Evolutionary conservation across 306 rosid genomes (phyloP).

Genomic region (Canavalia gladiata): DNA sequence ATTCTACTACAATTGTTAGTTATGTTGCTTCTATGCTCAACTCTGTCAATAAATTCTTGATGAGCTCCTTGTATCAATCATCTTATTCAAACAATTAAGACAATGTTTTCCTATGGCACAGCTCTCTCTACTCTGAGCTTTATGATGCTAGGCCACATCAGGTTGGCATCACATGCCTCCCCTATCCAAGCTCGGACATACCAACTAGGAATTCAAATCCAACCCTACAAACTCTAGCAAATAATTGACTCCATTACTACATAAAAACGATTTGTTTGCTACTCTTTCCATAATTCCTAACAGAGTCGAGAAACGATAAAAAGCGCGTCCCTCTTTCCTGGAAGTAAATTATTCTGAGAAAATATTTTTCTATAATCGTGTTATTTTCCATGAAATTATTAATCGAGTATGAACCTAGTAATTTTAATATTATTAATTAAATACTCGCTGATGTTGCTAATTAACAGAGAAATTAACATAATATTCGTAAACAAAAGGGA

Average conservation of each 20-base stretch:
- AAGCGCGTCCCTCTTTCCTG: not conserved
- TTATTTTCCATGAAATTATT: not conserved
- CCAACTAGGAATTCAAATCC: not conserved
- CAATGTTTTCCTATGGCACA: not conserved
- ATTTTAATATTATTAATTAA: too few relatives aligned
- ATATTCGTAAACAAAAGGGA: not conserved
- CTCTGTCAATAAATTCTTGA: too few relatives aligned
- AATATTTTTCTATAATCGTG: not conserved
- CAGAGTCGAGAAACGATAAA: constrained; percentile 7
- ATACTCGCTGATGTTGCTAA: not conserved
- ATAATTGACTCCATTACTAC: not conserved
- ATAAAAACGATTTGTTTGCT: not conserved
- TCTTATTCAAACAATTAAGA: not conserved
- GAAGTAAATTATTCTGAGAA: not conserved
- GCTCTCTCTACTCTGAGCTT: not conserved
- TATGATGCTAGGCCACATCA: not conserved
- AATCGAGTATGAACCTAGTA: not conserved
- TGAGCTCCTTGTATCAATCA: too few relatives aligned
- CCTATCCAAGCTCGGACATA: not conserved
- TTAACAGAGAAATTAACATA: not conserved
- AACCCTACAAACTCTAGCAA: not conserved
- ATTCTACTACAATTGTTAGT: too few relatives aligned
- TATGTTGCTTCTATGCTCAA: too few relatives aligned
- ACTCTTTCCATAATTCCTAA: not conserved
- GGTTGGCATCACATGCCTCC: not conserved